Evolutionary conservation across 148 eudicot species (phyloP).

Genomic region (Tetragonia tetragonoides): DNA sequence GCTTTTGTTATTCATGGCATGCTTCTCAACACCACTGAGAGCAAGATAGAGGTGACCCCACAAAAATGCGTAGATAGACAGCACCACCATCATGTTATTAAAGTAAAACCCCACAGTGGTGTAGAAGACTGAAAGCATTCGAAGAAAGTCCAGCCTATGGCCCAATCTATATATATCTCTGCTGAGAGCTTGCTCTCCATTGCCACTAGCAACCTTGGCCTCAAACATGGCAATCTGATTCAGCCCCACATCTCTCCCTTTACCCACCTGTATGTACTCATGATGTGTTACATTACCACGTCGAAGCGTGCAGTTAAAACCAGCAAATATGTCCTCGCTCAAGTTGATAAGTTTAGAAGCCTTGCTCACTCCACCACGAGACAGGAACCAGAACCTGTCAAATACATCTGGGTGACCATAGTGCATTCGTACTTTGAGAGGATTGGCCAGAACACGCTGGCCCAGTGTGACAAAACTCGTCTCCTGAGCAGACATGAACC

Average conservation of each 20-base stretch:
- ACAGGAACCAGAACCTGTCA: conserved; percentile 86
- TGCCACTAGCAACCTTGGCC: conserved; percentile 97
- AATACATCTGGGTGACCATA: conserved; percentile 98
- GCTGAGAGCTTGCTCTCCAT: conserved; percentile 91
- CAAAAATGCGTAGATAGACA: conserved; percentile 71
- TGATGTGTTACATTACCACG: conserved; percentile 96
- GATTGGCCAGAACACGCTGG: conserved; percentile 91
- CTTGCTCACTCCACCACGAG: conserved; percentile 91
- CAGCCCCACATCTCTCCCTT: conserved; percentile 95
- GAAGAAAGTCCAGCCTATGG: conserved; percentile 86
- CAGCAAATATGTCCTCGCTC: conserved; percentile 94
- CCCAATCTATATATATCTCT: conserved; percentile 94
- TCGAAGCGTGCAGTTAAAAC: conserved; percentile 89
- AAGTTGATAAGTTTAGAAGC: conserved; percentile 90
- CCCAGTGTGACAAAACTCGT: conserved; percentile 88
- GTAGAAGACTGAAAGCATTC: conserved; percentile 90
- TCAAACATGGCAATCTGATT: conserved; percentile 97
- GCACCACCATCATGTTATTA: conserved; percentile 74
- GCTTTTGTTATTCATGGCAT: conserved; percentile 33
- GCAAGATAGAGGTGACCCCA: conserved; percentile 97
- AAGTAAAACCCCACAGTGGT: conserved; percentile 84
- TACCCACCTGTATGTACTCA: conserved; percentile 95
- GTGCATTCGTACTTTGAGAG: conserved; percentile 93
- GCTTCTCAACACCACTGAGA: conserved; percentile 74
- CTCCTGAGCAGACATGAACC: conserved; percentile 99